These are phyloP conservation scores for Amylostereum chailletii DNA, from an alignment of 1,284 basidiomycete species.

Conservation along the genomic window DNA sequence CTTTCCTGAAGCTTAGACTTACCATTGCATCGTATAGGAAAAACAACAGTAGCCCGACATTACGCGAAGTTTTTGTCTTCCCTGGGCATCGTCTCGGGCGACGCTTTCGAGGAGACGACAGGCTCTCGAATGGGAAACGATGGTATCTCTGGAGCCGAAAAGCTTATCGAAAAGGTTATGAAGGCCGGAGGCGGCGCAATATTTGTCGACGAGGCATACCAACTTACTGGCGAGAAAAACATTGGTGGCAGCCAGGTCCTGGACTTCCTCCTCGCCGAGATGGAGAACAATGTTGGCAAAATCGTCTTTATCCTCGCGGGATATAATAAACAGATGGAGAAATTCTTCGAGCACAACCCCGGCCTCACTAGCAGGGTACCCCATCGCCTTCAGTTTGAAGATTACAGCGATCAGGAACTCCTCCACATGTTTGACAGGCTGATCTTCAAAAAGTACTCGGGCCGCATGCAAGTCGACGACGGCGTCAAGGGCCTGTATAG, in stretches of 20 bases:
- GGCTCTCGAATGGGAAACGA: conserved; percentile 50
- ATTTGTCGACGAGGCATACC: conserved; percentile 65
- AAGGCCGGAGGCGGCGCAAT: conserved; percentile 50
- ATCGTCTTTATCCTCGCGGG: conserved; percentile 65
- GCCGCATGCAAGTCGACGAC: conserved; percentile 46
- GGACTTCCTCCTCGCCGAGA: conserved; percentile 60
- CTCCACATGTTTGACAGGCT: conserved; percentile 41
- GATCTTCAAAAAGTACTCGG: conserved; percentile 35
- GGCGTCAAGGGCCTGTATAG: conserved; percentile 46
- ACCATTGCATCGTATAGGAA: conserved; percentile 32
- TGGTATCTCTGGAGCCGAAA: conserved; percentile 42
- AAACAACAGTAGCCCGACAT: conserved; percentile 60
- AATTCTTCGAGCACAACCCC: conserved; percentile 66
- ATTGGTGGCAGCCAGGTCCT: conserved; percentile 44
- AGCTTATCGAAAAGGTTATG: conserved; percentile 36
- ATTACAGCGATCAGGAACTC: conserved; percentile 51
- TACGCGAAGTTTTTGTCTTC: conserved; percentile 55
- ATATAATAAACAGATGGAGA: conserved; percentile 28
- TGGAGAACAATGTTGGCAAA: conserved; percentile 58
- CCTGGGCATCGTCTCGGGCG: conserved; percentile 41
- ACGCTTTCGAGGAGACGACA: conserved; percentile 49
- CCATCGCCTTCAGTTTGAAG: conserved; percentile 46
- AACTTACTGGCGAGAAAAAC: conserved; percentile 40
- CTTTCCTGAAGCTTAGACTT: conserved; percentile 1
- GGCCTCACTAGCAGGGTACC: conserved; percentile 58